Percentiles rank a stretch among this genome's conserved stretches.
Conservation (phyloP, 1,139 yeast species). For the Ashbya aceris region DNA sequence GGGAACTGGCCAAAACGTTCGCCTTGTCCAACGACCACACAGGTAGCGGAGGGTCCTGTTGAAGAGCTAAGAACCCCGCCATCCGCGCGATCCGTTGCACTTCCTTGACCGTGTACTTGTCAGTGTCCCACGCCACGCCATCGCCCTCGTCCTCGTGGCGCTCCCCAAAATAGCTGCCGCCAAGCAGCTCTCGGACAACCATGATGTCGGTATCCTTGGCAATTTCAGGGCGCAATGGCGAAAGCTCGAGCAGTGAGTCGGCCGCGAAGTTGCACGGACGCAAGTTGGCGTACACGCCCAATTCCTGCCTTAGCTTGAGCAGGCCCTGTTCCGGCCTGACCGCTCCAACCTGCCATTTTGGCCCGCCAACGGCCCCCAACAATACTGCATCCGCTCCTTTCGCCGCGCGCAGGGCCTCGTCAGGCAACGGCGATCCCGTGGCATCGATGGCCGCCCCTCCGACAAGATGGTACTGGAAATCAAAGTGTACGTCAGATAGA, state of each 20-base stretch:
- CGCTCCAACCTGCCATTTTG: constrained; percentile 86
- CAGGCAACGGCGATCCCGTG: constrained; percentile 88
- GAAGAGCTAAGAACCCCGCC: constrained; percentile 96
- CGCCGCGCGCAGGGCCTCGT: constrained; percentile 74
- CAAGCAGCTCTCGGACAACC: constrained; percentile 93
- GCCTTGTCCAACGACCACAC: constrained; percentile 97
- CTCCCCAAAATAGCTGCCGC: constrained; percentile 96
- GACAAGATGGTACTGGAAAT: constrained; percentile 73
- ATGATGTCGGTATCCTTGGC: constrained; percentile 85
- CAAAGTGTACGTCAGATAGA: constrained; percentile 57
- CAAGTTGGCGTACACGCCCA: constrained; percentile 86
- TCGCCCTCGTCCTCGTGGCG: constrained; percentile 84
- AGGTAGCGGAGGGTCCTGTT: constrained; percentile 86
- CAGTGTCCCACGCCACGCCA: constrained; percentile 88
- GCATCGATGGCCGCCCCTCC: constrained; percentile 99
- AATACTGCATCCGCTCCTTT: constrained; percentile 86
- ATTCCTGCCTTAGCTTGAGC: constrained; percentile 84
- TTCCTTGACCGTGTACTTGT: constrained; percentile 80
- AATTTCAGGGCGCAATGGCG: constrained; percentile 77
- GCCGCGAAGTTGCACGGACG: constrained; percentile 95
- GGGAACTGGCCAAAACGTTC: constrained; percentile 88
- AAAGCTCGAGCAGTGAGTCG: constrained; percentile 70
- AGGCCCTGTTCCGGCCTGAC: constrained; percentile 98
- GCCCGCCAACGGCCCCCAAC: constrained; percentile 97
- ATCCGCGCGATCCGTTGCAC: constrained; percentile 91